Percentiles rank a stretch among this genome's conserved stretches.
Conservation (phyloP, 1,284 basidiomycete species). For the Trichosporon ovoides region DNA sequence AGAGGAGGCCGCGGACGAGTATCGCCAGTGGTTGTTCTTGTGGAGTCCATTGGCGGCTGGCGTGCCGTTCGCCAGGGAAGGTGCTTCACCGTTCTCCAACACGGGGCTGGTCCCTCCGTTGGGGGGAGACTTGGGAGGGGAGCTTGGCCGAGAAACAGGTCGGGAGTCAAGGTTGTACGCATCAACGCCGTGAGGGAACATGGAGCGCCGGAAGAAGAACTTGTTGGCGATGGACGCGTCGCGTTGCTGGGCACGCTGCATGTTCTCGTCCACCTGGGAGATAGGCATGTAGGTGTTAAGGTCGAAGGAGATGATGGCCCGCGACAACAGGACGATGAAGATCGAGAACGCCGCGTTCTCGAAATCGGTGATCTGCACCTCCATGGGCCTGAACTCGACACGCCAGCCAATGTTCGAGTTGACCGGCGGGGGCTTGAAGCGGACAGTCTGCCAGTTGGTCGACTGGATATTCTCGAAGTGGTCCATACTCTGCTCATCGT, state of each 20-base stretch:
- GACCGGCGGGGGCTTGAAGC: slow-evolving; percentile 96
- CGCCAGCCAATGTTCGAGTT: slow-evolving; percentile 93
- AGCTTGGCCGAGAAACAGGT: slow-evolving; percentile 25
- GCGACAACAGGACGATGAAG: slow-evolving; percentile 87
- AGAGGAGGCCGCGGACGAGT: background rate
- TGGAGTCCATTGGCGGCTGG: background rate
- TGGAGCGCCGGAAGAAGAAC: slow-evolving; percentile 86
- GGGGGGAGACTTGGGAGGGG: slow-evolving; percentile 21
- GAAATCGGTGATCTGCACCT: slow-evolving; percentile 97
- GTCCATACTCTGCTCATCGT: slow-evolving; percentile 79
- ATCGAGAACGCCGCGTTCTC: slow-evolving; percentile 97
- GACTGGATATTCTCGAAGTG: slow-evolving; percentile 99
- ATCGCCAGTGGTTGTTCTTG: background rate
- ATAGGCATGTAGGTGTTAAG: slow-evolving; percentile 97
- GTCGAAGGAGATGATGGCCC: slow-evolving; percentile 85
- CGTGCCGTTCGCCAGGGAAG: slow-evolving; percentile 2
- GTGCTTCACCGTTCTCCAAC: background rate
- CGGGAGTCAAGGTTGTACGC: slow-evolving; percentile 39
- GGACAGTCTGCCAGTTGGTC: slow-evolving; percentile 98
- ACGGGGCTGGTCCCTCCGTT: slow-evolving; percentile 9
- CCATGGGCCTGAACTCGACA: slow-evolving; percentile 98
- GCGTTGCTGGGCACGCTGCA: slow-evolving; percentile 79
- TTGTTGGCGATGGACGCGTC: slow-evolving; percentile 68
- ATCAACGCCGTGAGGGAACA: slow-evolving; percentile 59
- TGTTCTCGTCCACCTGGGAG: slow-evolving; percentile 98